Percentiles rank a stretch among this genome's conserved stretches.
Evolutionary conservation across 2,329 filamentous ascomycete genomes (phyloP).

Genomic region (Neurospora sp.): DNA sequence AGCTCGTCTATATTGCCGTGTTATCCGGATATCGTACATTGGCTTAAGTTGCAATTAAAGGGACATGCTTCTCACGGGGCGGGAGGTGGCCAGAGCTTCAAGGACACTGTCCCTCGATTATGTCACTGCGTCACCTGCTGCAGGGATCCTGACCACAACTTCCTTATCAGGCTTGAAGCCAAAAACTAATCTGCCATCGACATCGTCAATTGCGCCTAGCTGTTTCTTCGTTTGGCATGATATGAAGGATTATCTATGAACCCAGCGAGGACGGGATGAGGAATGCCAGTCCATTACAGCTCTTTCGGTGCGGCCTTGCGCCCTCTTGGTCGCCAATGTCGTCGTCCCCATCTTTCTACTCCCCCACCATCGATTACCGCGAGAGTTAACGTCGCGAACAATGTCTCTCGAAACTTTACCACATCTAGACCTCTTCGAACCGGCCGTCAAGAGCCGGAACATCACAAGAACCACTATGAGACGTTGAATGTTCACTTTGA

Average conservation of each 20-base stretch:
- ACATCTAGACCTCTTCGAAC: background rate
- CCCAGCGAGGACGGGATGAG: conserved; percentile 38
- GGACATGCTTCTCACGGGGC: background rate
- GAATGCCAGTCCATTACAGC: conserved; percentile 45
- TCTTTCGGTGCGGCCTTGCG: conserved; percentile 20
- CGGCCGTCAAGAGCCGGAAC: background rate
- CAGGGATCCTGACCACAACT: background rate
- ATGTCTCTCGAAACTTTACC: background rate
- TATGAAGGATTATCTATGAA: background rate
- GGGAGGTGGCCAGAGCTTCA: background rate
- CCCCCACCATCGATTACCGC: background rate
- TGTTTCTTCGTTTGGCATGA: background rate
- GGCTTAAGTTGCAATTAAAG: background rate
- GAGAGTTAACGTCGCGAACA: background rate
- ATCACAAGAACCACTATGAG: conserved; percentile 63
- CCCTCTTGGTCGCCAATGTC: conserved; percentile 5
- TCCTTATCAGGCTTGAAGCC: background rate
- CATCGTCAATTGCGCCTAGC: background rate
- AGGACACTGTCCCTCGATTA: background rate
- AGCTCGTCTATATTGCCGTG: background rate
- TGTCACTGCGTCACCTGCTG: background rate
- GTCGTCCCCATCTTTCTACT: background rate
- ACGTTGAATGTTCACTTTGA: conserved; percentile 60
- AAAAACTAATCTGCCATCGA: background rate
- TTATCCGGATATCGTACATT: background rate